Evolutionary conservation across 2,329 filamentous ascomycete species (phyloP).

Genomic region (Ophioceras dolichostomum): DNA sequence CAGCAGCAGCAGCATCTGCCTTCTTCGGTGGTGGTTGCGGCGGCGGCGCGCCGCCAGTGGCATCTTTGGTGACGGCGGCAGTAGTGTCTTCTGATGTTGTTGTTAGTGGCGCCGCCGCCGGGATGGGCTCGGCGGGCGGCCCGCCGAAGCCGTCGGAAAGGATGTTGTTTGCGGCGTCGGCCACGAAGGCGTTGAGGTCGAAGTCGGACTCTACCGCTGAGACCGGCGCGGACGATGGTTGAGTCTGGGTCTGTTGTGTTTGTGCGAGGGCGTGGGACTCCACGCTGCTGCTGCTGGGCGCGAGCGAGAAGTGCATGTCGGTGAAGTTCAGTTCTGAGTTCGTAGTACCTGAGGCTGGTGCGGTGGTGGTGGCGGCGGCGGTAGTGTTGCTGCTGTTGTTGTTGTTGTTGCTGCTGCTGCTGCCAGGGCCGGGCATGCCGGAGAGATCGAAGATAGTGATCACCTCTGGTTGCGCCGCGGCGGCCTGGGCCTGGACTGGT

Average conservation of each 20-base stretch:
- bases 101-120: too few species aligned
- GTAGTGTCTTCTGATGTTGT: too few species aligned
- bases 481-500: conserved; percentile 6
- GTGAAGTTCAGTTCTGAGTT: conserved; percentile 37
- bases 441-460: conserved; percentile 5
- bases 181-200: conserved; percentile 30
- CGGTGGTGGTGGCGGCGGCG: too few species aligned
- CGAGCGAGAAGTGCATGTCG: conserved; percentile 43
- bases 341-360: conserved; percentile 3
- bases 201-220: conserved; percentile 24
- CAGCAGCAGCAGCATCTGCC: conserved; percentile 6
- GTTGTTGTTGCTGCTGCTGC: neutral
- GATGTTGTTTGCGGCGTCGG: conserved; percentile 14
- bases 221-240: neutral
- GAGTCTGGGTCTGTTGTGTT: conserved; percentile 8
- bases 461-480: conserved; percentile 8
- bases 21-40: neutral
- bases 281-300: conserved; percentile 26
- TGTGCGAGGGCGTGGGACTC: too few species aligned
- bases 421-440: conserved; percentile 4
- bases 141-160: conserved; percentile 7
- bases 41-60: neutral
- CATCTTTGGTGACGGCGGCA: too few species aligned
- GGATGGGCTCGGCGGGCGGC: neutral
- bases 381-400: too few species aligned